Evolutionary conservation across 345 rosid genomes (phyloP), one percentile per base, ranked within the genome.

Genomic region (Pseudoturritis turrita): DNA sequence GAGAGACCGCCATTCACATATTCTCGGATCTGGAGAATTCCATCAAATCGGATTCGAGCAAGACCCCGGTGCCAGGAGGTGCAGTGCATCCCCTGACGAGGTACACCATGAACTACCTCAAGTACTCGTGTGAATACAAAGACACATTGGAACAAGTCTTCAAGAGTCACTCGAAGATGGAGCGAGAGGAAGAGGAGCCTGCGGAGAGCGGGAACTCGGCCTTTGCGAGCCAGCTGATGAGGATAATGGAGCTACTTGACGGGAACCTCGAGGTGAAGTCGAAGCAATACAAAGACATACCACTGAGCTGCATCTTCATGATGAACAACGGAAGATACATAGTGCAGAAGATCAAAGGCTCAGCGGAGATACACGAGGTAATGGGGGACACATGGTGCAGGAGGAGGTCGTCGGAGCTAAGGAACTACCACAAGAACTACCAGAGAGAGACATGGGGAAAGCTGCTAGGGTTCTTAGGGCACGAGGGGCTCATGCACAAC

Each of bases 271-370:
- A 86, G 28, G 70, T 33, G 3, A 94, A 89, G 47, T 83, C 98
- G 6, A 88, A 83, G 81, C 83, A 84, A 18, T 94, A 94, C 80
- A 88, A 54, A 59, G 93, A 94, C 70, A 43, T 83, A 9, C 67
- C 95, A 1, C 66, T 94, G 63, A 77, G 89, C 69, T 72, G 80
- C 81, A 91, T 94, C 18, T 94, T 94, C 83, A 88, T 89, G 96
- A 94, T 94, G 98, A 94, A 94, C 83, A 94, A 94, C 13, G 98
- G 97, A 4, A 86, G 92, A n/a, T 94, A 89, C 85, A 89, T 91
- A 37, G 73, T 89, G 58, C 91, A 94, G 64, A 88, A 91, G 83
- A 83, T 89, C 82, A 88, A 84, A 74, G 81, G 88, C 6, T 83
- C 97, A 0, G 29, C 80, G 1, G 95, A 85, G 90, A 82, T 89